A percentile compares a stretch with the other conserved stretches of the same genome.
Evolutionary conservation across 345 rosid species (phyloP).

Genomic region (Salix brachista): DNA sequence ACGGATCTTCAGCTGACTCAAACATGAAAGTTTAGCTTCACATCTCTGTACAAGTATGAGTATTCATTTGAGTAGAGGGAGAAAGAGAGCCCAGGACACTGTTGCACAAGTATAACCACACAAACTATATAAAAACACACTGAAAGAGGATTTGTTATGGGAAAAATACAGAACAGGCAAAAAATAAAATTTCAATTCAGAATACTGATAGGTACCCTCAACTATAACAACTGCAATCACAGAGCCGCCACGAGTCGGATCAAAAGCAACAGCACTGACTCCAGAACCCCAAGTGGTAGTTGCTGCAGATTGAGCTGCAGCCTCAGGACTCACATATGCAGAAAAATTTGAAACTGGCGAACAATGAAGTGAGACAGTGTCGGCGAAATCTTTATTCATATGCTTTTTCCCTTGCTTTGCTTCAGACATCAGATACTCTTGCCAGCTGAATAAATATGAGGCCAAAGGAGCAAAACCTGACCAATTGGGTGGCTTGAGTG

Average conservation of each 20-base stretch:
- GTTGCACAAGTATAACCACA: background rate
- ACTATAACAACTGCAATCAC: slow-evolving; percentile 96
- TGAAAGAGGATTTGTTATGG: background rate
- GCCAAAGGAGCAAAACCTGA: slow-evolving; percentile 97
- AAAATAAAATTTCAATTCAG: background rate
- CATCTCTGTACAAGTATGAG: background rate
- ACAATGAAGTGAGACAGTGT: slow-evolving; percentile 74
- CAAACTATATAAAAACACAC: background rate
- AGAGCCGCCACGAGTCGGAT: slow-evolving; percentile 97
- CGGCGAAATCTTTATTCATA: slow-evolving; percentile 59
- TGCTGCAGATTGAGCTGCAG: slow-evolving; percentile 95
- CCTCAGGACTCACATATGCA: slow-evolving; percentile 98
- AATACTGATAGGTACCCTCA: slow-evolving; percentile 54
- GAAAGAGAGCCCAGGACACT: background rate
- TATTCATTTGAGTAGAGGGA: background rate
- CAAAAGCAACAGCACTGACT: slow-evolving; percentile 98
- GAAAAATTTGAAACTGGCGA: slow-evolving; percentile 98
- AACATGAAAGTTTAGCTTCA: background rate
- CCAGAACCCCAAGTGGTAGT: slow-evolving; percentile 99
- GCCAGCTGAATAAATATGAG: slow-evolving; percentile 94
- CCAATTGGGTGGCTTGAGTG: slow-evolving; percentile 86
- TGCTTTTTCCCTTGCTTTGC: slow-evolving; percentile 67
- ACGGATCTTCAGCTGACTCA: background rate
- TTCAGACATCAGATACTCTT: slow-evolving; percentile 82
- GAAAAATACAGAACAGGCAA: background rate